A percentile compares a stretch with the other conserved stretches of the same genome.
These are phyloP conservation scores for Dioscorea cayenensis DNA, from an alignment of 116 monocot species.

Conservation along the genomic window DNA sequence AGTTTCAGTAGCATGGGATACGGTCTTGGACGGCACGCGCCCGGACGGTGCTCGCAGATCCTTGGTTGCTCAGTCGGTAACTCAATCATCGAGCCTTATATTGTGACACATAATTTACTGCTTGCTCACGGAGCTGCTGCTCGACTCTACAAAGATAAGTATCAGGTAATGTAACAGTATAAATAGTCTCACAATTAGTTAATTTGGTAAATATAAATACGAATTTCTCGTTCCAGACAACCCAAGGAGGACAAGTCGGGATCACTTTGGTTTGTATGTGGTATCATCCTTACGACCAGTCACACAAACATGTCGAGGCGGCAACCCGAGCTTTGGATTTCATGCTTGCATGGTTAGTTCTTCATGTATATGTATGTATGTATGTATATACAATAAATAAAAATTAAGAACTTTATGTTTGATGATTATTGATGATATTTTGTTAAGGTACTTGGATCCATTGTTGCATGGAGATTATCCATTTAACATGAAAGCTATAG, in stretches of 20 bases:
- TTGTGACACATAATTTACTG: neutral
- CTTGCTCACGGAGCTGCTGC: neutral
- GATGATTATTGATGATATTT: neutral
- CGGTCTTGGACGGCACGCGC: neutral
- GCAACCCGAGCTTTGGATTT: neutral
- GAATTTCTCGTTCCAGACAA: neutral
- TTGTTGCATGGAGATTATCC: too few species aligned
- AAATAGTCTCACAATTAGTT: neutral
- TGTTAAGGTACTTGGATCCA: neutral
- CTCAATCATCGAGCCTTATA: neutral
- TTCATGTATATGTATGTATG: too few species aligned
- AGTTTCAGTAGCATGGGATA: neutral
- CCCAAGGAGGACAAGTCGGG: neutral
- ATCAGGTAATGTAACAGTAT: neutral
- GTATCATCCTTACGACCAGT: neutral
- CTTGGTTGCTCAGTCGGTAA: neutral
- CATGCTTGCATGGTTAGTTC: conserved; percentile 3
- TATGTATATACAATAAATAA: too few species aligned
- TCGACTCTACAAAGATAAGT: neutral
- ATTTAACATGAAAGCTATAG: too few species aligned
- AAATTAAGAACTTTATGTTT: neutral
- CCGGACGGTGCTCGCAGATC: neutral
- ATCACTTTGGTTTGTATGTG: neutral
- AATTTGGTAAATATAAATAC: neutral
- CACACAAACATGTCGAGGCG: neutral